Evolutionary conservation across 768 basidiomycete species (phyloP).

Genomic region (Panus rudis): DNA sequence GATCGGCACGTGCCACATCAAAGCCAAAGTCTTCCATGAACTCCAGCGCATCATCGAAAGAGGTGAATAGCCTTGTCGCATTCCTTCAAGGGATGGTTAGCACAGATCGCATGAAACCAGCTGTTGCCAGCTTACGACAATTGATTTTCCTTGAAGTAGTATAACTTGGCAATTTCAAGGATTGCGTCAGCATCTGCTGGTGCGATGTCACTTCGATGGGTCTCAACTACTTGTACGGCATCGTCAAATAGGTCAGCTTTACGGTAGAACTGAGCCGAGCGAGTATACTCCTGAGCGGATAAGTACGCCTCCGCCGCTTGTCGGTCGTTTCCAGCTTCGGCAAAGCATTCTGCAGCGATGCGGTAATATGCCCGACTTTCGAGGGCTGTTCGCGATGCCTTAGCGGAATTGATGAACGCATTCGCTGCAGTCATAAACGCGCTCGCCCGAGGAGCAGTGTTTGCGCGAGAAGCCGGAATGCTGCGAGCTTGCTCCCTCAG

Average conservation of each 20-base stretch:
- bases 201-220: constrained; percentile 26
- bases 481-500: constrained; percentile 46
- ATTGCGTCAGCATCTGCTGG: constrained; percentile 29
- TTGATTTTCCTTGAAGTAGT: constrained; percentile 31
- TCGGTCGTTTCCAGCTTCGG: constrained; percentile 19
- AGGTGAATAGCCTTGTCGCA: constrained; percentile 39
- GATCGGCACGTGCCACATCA: constrained; percentile 38
- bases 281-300: constrained; percentile 34
- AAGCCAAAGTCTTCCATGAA: constrained; percentile 50
- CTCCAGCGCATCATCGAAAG: constrained; percentile 45
- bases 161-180: constrained; percentile 23
- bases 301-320: constrained; percentile 41
- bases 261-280: constrained; percentile 42
- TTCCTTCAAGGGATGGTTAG: constrained; percentile 27
- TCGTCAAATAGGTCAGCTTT: constrained; percentile 45
- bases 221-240: constrained; percentile 40
- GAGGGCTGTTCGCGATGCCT: constrained; percentile 12
- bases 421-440: constrained; percentile 8
- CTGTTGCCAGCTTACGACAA: constrained; percentile 25
- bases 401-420: constrained; percentile 7
- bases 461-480: constrained; percentile 24
- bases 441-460: background rate
- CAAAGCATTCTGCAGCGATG: constrained; percentile 18
- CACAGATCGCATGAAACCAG: background rate
- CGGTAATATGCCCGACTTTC: constrained; percentile 3